Base-by-base conservation (phyloP, 2,329 filamentous ascomycete species). In the Colletotrichum godetiae region DNA sequence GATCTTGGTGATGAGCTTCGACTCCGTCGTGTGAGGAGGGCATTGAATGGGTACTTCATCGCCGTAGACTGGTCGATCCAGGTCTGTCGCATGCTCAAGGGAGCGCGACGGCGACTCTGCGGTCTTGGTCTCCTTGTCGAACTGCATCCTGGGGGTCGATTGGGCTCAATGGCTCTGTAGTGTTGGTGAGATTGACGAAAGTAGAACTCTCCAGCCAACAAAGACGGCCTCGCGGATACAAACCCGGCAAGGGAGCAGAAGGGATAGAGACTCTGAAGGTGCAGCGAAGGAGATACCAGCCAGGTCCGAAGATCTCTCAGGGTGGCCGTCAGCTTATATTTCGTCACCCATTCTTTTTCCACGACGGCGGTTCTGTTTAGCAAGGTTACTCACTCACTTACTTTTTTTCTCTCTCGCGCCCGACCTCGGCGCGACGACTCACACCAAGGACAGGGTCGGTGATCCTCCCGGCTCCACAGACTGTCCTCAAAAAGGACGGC, bases 1-100 rank as follows among this genome's bases (percentile, higher is more conserved):
- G 78, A 95, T 92, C 82, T 92, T 93, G 74, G 87, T 82, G 84
- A 94, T 88, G 72, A 96, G 86, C 77, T 86, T 89, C 75, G 87
- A 85, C 83, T 95, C 92, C 2, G 89, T 91, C 4, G 88, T 91
- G 80, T 88, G 86, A 65, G 87, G 76, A 42, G 89, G 89, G 74
- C 87, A 88, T 60, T 78, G 74, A 55, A 76, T 56, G 31, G 72
- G 33, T 8, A 49, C 74, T 22, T 69, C 63, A 12, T 73, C 68
- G 15, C 29, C 31, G 2, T 72, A 65, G 31, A 37, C 67, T 3
- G 70, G 67, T 11, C 67, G 70, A n/a, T 70, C 55, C 29, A 61
- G 46, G n/a, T 73, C 70, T 10, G 67, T 64, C 70, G 70, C 60
- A 29, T 70, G 70, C 55, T 70, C 70, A 46, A 73, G 59, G 1